Evolutionary conservation across 345 rosid species (phyloP), one percentile per base, ranked within the genome.

Genomic region (Trapa incisa): DNA sequence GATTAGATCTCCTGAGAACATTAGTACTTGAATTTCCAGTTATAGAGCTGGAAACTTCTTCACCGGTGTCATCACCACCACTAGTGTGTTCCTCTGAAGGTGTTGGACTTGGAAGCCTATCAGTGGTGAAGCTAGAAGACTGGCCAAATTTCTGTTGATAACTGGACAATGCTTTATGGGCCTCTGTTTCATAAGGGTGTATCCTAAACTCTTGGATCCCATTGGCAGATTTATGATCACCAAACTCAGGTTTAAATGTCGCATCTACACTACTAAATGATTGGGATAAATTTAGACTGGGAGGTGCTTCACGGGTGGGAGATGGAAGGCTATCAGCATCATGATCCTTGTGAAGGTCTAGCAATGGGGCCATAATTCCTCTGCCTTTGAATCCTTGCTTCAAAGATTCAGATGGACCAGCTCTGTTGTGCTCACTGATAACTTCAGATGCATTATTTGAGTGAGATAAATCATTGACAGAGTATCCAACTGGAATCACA

Each of bases 271-370:
- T 79, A 48, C 70, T 3, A 61, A 67, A 67, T 53, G 77, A 64
- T 68, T 73, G 76, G 47, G 80, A 75, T 13, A 76, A 65, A 36
- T 85, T 83, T 50, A 86, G 70, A 60, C 72, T 72, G 17, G 88
- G 89, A 29, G 85, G 72, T 43, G 85, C 75, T 75, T 87, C 91
- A 66, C 84, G 84, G 58, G 99, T 95, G 33, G 99, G 99, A 13
- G 97, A 95, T 5, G 99, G 97, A 73, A 95, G 96, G 72, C 92
- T 89, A 80, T 95, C 96, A 48, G 72, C 86, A 72, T 95, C 99
- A 73, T 95, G 99, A 77, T 80, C 96, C 84, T 83, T 91, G 70
- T 91, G 96, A 72, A 91, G 96, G 80, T 95, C 97, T 47, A 95
- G 85, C 79, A 95, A 79, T 47, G 97, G 96, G n/a, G 82, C 83